These are phyloP conservation scores for Epichloe coenophiala DNA, from an alignment of 2,329 filamentous ascomycete species.

Conservation along the genomic window DNA sequence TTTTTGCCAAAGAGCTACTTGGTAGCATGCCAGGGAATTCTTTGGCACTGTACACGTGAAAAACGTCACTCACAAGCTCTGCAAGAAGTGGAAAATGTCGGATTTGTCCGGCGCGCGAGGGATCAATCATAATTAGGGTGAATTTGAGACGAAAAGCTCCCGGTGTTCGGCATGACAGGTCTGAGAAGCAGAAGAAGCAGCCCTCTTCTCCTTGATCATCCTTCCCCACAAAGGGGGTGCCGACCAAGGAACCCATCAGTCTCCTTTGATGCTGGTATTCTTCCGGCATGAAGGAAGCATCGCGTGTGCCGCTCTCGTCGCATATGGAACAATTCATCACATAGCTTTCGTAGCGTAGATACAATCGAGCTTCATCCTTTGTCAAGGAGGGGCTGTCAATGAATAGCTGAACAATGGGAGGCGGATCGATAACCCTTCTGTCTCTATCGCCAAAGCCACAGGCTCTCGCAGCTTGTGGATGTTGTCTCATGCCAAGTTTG, in stretches of 20 bases:
- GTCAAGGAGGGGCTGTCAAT: slow-evolving; percentile 45
- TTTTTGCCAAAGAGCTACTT: slow-evolving; percentile 60
- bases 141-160: slow-evolving; percentile 66
- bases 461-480: slow-evolving; percentile 63
- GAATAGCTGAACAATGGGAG: slow-evolving; percentile 64
- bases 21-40: slow-evolving; percentile 77
- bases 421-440: slow-evolving; percentile 69
- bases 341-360: slow-evolving; percentile 48
- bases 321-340: slow-evolving; percentile 68
- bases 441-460: slow-evolving; percentile 78
- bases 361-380: slow-evolving; percentile 36
- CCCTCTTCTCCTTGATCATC: slow-evolving; percentile 63
- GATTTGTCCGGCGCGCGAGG: slow-evolving; percentile 33
- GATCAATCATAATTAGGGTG: slow-evolving; percentile 58
- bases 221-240: slow-evolving; percentile 60
- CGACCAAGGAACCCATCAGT: slow-evolving; percentile 68
- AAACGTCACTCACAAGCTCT: slow-evolving; percentile 50
- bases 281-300: slow-evolving; percentile 58
- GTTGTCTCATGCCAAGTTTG: slow-evolving; percentile 48
- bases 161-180: slow-evolving; percentile 66
- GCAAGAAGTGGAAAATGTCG: slow-evolving; percentile 36
- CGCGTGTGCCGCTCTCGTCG: slow-evolving; percentile 52
- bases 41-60: slow-evolving; percentile 71
- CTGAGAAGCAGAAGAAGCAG: slow-evolving; percentile 77
- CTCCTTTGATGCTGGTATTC: slow-evolving; percentile 60